Evolutionary conservation across 495 filamentous ascomycete genomes (phyloP).

Genomic region (Saxispiralis lemnorum): DNA sequence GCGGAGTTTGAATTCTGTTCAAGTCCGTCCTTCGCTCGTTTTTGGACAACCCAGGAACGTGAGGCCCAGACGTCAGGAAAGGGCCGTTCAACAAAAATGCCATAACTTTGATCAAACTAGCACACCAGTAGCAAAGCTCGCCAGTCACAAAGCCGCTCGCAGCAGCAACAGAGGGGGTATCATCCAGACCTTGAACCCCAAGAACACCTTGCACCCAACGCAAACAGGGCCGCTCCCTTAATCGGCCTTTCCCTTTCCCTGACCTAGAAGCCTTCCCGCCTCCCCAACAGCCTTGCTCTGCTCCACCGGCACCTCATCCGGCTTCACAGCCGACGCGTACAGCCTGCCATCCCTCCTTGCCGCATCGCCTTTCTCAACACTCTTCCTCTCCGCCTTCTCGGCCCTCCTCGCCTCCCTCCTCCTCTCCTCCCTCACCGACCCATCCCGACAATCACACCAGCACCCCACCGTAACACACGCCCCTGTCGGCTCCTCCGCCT

Average conservation of each 20-base stretch:
- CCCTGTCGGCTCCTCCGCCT: conserved; percentile 11
- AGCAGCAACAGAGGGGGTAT: neutral
- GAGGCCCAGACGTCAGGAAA: too few species aligned
- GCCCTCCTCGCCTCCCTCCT: conserved; percentile 5
- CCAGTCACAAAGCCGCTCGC: neutral
- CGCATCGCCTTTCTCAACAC: conserved; percentile 11
- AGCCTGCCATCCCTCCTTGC: conserved; percentile 2
- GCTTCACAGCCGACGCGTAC: neutral
- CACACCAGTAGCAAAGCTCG: neutral
- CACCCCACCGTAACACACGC: conserved; percentile 24
- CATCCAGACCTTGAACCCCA: neutral
- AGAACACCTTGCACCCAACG: neutral
- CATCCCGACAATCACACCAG: conserved; percentile 21
- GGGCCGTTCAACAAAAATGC: too few species aligned
- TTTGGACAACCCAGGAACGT: too few species aligned
- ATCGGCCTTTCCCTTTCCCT: neutral
- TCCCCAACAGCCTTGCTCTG: conserved; percentile 11
- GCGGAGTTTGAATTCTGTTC: too few species aligned
- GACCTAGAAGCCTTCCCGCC: conserved; percentile 2
- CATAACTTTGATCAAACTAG: too few species aligned
- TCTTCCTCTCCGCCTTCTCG: conserved; percentile 9
- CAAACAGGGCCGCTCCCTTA: neutral
- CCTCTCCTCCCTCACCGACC: conserved; percentile 14
- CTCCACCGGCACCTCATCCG: conserved; percentile 7
- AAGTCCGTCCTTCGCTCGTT: too few species aligned